Base-by-base conservation (phyloP, 73 alveolate species). In the Paramecium octaurelia region DNA sequence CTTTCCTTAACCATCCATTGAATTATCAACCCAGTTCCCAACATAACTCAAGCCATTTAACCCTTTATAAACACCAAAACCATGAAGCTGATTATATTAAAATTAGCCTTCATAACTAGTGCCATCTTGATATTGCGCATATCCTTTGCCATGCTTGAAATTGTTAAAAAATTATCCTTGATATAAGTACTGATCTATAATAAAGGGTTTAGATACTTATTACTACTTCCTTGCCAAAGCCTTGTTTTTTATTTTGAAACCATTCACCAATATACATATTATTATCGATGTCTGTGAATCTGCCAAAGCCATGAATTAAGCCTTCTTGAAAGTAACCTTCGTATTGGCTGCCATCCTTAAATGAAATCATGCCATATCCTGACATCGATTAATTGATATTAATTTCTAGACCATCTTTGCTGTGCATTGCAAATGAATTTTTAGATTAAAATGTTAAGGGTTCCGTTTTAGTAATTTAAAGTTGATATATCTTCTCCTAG, bases 11-110 rank as follows among this genome's bases (percentile, higher is more conserved):
- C 96, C 96, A 54, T 93, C 59, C 83, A 84, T 57, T 58, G 69
- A 57, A 93, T 93, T 93, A 70, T 68, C 40, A 23, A 58, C 38
- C 96, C 96, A 93, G 14, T 70, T 60, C 4, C 96, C 96, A n/a
- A 16, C 86, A 70, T 93, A 93, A 18, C 42, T 54, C 3, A 93
- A 48, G 1, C 96, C 96, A 93, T 93, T 88, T 46, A 68, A 6
- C 21, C 92, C 60, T 73, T 36, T 1, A 73, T 73, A 36, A 73
- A 73, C 14, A 12, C 87, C 87, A 73, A 14, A 34, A 34, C 87
- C 87, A 73, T 40, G n/a, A 8, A 73, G 40, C n/a, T 35, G 7
- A n/a, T 73, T 73, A 20, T 34, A 18, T 43, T 73, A 29, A 73
- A 73, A 73, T 14, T 73, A 11, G 4, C 87, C 87, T 21, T 36